A percentile compares a stretch with the other conserved stretches of the same genome.
Conservation (phyloP, 768 basidiomycete genomes). For the Leccinum arenicola region DNA sequence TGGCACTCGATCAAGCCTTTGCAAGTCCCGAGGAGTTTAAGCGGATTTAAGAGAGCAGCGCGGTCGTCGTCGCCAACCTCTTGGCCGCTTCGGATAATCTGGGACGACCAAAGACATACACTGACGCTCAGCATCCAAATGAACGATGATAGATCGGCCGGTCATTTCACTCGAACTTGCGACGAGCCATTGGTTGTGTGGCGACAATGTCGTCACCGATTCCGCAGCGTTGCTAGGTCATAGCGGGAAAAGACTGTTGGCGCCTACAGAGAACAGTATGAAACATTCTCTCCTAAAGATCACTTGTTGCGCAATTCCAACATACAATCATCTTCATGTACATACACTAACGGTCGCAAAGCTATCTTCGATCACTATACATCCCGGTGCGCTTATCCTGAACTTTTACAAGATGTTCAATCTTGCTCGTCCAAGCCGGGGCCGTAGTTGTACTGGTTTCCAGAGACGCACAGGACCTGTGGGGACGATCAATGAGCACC, state of each 20-base stretch:
- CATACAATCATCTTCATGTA: background rate
- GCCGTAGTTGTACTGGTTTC: background rate
- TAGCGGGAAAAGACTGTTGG: background rate
- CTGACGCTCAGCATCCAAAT: background rate
- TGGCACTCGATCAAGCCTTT: too few species aligned
- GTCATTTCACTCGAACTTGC: background rate
- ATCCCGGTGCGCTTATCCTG: background rate
- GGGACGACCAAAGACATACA: slow-evolving; percentile 2
- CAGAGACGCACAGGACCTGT: background rate
- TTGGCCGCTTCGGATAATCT: slow-evolving; percentile 65
- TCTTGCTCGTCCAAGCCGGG: background rate
- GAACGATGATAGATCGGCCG: background rate
- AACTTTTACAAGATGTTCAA: background rate
- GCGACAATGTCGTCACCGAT: background rate
- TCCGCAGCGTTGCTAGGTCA: background rate
- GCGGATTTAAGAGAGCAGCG: slow-evolving; percentile 31
- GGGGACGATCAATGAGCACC: background rate
- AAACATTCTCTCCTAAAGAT: background rate
- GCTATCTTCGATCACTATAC: too few species aligned
- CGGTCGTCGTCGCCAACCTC: slow-evolving; percentile 37
- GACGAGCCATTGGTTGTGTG: background rate
- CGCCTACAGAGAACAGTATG: background rate
- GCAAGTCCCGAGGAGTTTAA: slow-evolving; percentile 40
- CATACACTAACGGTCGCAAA: background rate
- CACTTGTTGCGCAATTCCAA: background rate